Evolutionary conservation across 257 asterid genomes (phyloP), one percentile per base, ranked within the genome.

Genomic region (Jacaranda mimosifolia): DNA sequence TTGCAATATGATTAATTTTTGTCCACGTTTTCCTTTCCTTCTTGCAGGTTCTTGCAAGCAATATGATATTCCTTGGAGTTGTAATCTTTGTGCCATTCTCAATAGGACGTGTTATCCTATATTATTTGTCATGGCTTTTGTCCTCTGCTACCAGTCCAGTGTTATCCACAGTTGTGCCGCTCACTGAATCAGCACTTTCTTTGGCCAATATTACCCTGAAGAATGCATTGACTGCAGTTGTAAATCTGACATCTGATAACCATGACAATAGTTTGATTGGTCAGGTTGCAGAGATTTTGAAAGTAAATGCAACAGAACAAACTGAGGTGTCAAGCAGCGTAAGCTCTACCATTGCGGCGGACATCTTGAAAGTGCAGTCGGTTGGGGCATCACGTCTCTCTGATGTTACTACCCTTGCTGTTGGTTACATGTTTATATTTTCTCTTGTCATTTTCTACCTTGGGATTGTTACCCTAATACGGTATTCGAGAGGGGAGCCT

Each of bases 381-480:
- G 72, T 75, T 77, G 97, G 94, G 75, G 86, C 88, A 46, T 93
- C 97, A 45, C 93, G 92, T 58, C 94, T 95, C 64, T 93, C 99
- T 17, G 99, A 95, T 86, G 93, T 91, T 75, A 95, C 98, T 32
- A 95, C 99, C 42, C 98, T 95, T 85, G 98, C 97, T 79, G 99
- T 93, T 74, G 99, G 99, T 62, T 95, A 93, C 81, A 84, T 93
- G 82, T 91, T 90, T 74, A 82, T 95, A 81, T 91, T 89, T 81
- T 91, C 97, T 68, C 89, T 95, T 43, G 88, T 93, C 63, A 76
- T 91, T 80, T 87, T 88, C 81, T 95, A 95, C 82, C 93, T 95
- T 71, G 99, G 97, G 62, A 74, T 90, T 60, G 83, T 93, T 62
- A 88, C 98, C 78, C 88, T 96, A 73, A 82, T 91, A 78, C 96